Evolutionary conservation across 805 yeast genomes (phyloP).

Genomic region (Suhomyces sp.): DNA sequence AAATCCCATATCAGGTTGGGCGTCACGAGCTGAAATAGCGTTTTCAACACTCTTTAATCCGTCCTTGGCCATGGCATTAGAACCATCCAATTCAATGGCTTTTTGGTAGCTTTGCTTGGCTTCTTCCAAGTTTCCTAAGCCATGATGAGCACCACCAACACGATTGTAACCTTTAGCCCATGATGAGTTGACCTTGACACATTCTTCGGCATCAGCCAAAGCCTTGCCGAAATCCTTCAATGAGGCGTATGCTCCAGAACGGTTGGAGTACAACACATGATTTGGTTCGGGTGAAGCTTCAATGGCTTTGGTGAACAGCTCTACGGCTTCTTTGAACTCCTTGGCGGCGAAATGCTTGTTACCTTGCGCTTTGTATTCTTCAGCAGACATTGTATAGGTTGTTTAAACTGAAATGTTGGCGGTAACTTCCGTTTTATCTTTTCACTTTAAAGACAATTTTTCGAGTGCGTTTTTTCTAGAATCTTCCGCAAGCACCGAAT

Average conservation of each 20-base stretch:
- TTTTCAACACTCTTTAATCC: constrained; percentile 72
- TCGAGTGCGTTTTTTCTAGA: constrained; percentile 2
- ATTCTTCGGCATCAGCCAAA: constrained; percentile 77
- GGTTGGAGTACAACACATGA: constrained; percentile 89
- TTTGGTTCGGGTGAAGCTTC: constrained; percentile 78
- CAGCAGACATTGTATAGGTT: constrained; percentile 49
- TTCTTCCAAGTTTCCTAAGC: constrained; percentile 75
- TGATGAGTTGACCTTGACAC: constrained; percentile 72
- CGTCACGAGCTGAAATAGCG: constrained; percentile 51
- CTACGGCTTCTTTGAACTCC: constrained; percentile 77
- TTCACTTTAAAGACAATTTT: neutral
- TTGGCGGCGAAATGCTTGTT: constrained; percentile 89
- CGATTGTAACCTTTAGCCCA: constrained; percentile 98
- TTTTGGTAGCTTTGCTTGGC: constrained; percentile 71
- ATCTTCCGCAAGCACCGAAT: neutral
- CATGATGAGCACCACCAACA: constrained; percentile 88
- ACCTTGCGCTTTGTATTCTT: constrained; percentile 85
- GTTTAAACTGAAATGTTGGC: neutral
- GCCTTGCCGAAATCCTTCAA: constrained; percentile 72
- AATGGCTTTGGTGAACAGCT: constrained; percentile 80
- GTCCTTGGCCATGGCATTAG: constrained; percentile 80
- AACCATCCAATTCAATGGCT: constrained; percentile 77
- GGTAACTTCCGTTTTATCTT: neutral
- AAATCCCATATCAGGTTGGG: constrained; percentile 71
- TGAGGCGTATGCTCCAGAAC: constrained; percentile 90